Evolutionary conservation across 495 filamentous ascomycete genomes (phyloP), one percentile per base, ranked within the genome.

Genomic region (Platismatia glauca): DNA sequence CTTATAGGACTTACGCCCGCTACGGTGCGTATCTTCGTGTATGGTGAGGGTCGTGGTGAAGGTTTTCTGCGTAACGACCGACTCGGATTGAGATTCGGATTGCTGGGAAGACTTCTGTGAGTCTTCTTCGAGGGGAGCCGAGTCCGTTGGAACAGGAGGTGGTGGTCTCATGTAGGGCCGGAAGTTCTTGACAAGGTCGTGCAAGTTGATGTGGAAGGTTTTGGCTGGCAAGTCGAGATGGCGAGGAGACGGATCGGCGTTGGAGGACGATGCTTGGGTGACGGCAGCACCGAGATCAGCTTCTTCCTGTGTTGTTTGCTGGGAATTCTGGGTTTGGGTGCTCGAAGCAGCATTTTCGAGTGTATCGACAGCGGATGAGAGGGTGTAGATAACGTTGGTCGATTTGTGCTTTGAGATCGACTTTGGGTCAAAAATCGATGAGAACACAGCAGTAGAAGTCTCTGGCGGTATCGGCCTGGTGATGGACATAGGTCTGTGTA

Each of bases 401-500:
- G 73, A 59, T 38, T 77, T 78, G 58, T 74, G 71, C 48, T 81
- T 84, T 4, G 79, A 65, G 56, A 81, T 70, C 52, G 72, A 66
- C 67, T 74, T 78, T 27, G 75, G 69, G 34, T 84, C 78, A 72
- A 97, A 96, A 67, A 96, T 90, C 43, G 85, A 78, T 61, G 89
- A 85, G 70, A 96, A 96, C 43, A 85, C 80, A 72, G 87, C 85
- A 57, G 83, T 74, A 50, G 84, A 86, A 46, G 89, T 81, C 16
- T 83, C 76, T 44, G 85, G 84, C 48, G 93, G 93, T 56, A 95
- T 82, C 57, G 85, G 82, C 65, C 85, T 82, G 34, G 89, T 92
- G 68, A 96, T 82, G 60, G 90, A 95, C 67, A 98, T 92, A 7
- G 94, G 94, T 58, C 94, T 84, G 78, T 98, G 91, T 64, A 93